Evolutionary conservation across 129 eudicot genomes (phyloP), one percentile per base, ranked within the genome.

Genomic region (Chrysanthemum seticuspe): DNA sequence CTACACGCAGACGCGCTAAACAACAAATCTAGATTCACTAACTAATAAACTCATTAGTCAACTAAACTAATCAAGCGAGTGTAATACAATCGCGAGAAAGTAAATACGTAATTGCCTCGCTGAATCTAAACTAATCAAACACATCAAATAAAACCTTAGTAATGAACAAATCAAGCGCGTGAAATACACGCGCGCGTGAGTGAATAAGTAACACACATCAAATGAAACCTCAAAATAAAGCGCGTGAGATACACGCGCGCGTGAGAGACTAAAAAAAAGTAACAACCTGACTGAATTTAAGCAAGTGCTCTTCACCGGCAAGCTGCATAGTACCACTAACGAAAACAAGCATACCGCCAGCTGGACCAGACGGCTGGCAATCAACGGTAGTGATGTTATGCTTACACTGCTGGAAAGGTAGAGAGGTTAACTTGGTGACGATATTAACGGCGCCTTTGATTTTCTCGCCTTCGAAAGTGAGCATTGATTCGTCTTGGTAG

Each of bases 301-400:
- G 96, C 14, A 86, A 81, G 77, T 91, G 96, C 16, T 89, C 89
- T 72, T 91, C 97, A 19, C 97, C 93, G 18, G 87, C 78, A 29
- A 91, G 91, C 70, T 88, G 92, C 40, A 91, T 96, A 63, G 83
- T 88, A 31, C 97, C 97, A 64, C 86, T 76, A 48, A 91, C 96
- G 29, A 91, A 88, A 40, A 91, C 97, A 15, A 91, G 83, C 90
- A 91, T 80, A n/a, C 87, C 96, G 6, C 87, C 90, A 72, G 90
- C 86, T 3, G 96, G 88, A 13, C 97, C 97, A 47, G 96, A 88
- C 3, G 97, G 97, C 82, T 91, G 97, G 81, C 91, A 91, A 73
- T 91, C 97, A 27, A 83, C 87, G 83, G 97, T 91, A 67, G 89
- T 62, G 83, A 91, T 85, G 47, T 48, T 76, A 57, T 91, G 97